Evolutionary conservation across 495 filamentous ascomycete species (phyloP).

Genomic region (Penicillium parvum): DNA sequence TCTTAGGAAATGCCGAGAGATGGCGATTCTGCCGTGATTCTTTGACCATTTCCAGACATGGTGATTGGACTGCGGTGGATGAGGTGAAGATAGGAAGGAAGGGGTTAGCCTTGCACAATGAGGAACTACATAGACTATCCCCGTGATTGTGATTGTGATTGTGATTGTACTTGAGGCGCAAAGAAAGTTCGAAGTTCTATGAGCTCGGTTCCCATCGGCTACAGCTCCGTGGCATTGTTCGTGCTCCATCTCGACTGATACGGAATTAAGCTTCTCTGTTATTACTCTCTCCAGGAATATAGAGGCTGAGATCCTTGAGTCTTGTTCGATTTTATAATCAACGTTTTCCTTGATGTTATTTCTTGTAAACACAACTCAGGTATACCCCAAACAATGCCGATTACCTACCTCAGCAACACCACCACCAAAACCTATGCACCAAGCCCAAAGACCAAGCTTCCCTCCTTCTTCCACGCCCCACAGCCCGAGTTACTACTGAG

Average conservation of each 20-base stretch:
- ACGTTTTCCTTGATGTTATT: too few species aligned
- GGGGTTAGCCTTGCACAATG: background rate
- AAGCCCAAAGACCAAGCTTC: conserved; percentile 3
- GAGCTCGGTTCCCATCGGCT: conserved; percentile 6
- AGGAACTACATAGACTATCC: background rate
- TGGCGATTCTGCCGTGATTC: background rate
- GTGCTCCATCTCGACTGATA: background rate
- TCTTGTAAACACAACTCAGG: background rate
- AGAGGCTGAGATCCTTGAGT: too few species aligned
- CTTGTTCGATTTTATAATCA: too few species aligned
- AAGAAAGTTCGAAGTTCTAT: conserved; percentile 1
- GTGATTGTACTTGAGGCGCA: conserved; percentile 1
- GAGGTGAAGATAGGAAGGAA: background rate
- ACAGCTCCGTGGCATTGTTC: background rate
- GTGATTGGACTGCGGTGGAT: conserved; percentile 1
- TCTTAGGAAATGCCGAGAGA: conserved; percentile 5
- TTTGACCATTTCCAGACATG: background rate
- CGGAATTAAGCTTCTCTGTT: background rate
- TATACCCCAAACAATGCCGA: conserved; percentile 8
- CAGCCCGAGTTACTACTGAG: conserved; percentile 1
- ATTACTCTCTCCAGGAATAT: too few species aligned
- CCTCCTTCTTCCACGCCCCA: conserved; percentile 1
- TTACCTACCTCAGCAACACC: conserved; percentile 4
- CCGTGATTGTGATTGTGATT: background rate
- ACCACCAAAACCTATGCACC: background rate